These are phyloP conservation scores for Kwoniella shandongensis DNA, from an alignment of 768 basidiomycete genomes.

Conservation along the genomic window DNA sequence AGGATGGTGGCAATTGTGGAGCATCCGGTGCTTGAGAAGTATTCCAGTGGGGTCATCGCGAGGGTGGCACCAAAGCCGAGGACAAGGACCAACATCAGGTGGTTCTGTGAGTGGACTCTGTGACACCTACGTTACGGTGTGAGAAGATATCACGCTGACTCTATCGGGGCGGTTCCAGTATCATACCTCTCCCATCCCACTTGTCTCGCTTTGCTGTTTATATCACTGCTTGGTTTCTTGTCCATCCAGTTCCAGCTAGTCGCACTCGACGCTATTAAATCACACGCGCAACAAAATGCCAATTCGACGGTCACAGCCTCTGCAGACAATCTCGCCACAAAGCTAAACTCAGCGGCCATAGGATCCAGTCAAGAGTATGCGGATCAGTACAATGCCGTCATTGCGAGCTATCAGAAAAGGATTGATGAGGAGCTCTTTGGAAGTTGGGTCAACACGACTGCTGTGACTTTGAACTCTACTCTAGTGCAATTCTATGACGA, in stretches of 20 bases:
- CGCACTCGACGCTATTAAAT: slow-evolving; percentile 71
- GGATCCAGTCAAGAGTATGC: slow-evolving; percentile 79
- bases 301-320: slow-evolving; percentile 64
- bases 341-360: slow-evolving; percentile 79
- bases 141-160: neutral
- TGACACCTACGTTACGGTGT: neutral
- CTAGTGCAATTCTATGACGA: slow-evolving; percentile 83
- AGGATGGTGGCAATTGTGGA: slow-evolving; percentile 50
- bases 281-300: slow-evolving; percentile 66
- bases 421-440: slow-evolving; percentile 88
- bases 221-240: slow-evolving; percentile 86
- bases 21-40: slow-evolving; percentile 49
- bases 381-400: slow-evolving; percentile 68
- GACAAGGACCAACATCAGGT: slow-evolving; percentile 69
- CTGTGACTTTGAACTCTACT: slow-evolving; percentile 80
- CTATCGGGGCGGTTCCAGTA: slow-evolving; percentile 49
- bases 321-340: slow-evolving; percentile 43
- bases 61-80: slow-evolving; percentile 26
- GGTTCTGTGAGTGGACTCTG: slow-evolving; percentile 72
- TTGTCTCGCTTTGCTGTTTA: slow-evolving; percentile 83
- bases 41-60: slow-evolving; percentile 30
- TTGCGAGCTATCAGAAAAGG: slow-evolving; percentile 67
- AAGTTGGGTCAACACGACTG: slow-evolving; percentile 84
- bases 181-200: slow-evolving; percentile 89
- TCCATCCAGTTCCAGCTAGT: slow-evolving; percentile 82